Evolutionary conservation across 2,329 filamentous ascomycete genomes (phyloP), one percentile per base, ranked within the genome.

Genomic region (Venturia oleaginea): DNA sequence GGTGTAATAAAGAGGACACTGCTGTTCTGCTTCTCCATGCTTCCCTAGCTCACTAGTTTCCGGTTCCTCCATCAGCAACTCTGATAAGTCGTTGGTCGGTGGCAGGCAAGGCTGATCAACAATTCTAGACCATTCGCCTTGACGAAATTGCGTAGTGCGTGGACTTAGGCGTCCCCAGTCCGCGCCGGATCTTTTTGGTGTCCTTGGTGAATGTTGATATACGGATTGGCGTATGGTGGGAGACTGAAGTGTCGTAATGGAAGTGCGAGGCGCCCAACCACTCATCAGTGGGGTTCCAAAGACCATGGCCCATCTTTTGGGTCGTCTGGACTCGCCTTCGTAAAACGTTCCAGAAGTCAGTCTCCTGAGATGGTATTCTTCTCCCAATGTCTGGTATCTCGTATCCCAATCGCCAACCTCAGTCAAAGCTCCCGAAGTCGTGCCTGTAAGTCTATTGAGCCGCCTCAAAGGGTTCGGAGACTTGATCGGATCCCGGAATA

Each of bases 401-500:
- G 34, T 2, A n/a, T 61, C 34, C 19, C n/a, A 37, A 11, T 42
- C 37, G 27, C 27, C 59, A 6, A n/a, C 10, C 15, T 61, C 34
- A 13, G 27, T 40, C 1, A 40, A 17, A 46, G 27, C 37, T 22
- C 17, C 24, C 59, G 42, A 22, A 46, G 24, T 61, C 37, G 24
- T 61, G 8, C 40, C 37, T 40, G 54, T 48, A 64, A 27, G 40
- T 60, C 38, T 22, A 63, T 51, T 43, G 32, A 62, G 63, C 66
- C 17, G 15, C 59, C 4, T 43, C 59, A 19, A 64, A 65, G 4
- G 51, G 62, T 57, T 63, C 22, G 59, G n/a, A 17, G 59, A 42
- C 15, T 37, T 32, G 37, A 27, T 37, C 11, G 72, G 43, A 10
- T 43, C 46, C 0, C 79, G 75, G 70, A 88, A 84, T 0, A 78